Conservation (phyloP, 176 grass and related monocot species). For the Calamus simplicifolius region DNA sequence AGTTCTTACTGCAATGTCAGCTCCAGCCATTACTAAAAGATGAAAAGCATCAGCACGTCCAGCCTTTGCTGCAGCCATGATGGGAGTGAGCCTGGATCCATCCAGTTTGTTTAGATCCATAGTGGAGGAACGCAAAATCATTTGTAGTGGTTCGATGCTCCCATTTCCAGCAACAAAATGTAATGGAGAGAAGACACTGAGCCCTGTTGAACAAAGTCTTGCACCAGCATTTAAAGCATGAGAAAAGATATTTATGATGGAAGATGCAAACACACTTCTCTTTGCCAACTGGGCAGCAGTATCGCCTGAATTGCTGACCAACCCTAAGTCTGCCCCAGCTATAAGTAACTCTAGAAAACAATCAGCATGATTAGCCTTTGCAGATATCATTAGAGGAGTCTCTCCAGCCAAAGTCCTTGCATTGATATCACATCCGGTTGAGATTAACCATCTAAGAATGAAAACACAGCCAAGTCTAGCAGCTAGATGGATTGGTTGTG, state of each 20-base stretch:
- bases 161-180: slow-evolving; percentile 40
- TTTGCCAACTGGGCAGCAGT: slow-evolving; percentile 29
- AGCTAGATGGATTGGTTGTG: no score
- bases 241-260: slow-evolving; percentile 34
- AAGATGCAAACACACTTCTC: slow-evolving; percentile 29
- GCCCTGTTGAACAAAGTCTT: slow-evolving; percentile 30
- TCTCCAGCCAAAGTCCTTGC: no score
- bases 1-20: slow-evolving; percentile 35
- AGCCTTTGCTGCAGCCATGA: slow-evolving; percentile 39
- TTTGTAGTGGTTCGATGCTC: slow-evolving; percentile 39
- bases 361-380: no score
- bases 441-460: slow-evolving; percentile 34
- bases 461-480: slow-evolving; percentile 30
- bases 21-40: slow-evolving; percentile 55
- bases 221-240: slow-evolving; percentile 29
- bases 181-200: slow-evolving; percentile 37
- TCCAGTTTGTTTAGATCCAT: slow-evolving; percentile 42
- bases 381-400: no score
- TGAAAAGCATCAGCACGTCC: slow-evolving; percentile 39
- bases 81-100: slow-evolving; percentile 43
- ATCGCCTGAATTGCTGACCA: slow-evolving; percentile 30
- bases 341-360: slow-evolving; percentile 46
- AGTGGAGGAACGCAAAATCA: slow-evolving; percentile 36
- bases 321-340: slow-evolving; percentile 47
- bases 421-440: no score